Evolutionary conservation across 169 alveolate genomes (phyloP).

Genomic region (Cryptosporidium sp.): DNA sequence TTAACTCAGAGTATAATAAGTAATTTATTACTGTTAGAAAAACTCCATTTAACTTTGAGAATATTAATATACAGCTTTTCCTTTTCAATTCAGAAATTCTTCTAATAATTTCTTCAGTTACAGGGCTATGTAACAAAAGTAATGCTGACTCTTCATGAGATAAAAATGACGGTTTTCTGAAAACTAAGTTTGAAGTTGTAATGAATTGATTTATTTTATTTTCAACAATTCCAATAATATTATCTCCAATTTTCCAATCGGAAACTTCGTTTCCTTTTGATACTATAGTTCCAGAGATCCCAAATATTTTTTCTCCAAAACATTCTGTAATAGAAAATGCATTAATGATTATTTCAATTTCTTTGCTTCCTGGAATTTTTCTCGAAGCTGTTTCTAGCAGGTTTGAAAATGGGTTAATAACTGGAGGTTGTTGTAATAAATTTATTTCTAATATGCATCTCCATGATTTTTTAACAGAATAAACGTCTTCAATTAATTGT

Average conservation of each 20-base stretch:
- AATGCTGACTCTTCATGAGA: constrained; percentile 42
- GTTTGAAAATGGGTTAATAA: background rate
- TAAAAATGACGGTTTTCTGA: constrained; percentile 21
- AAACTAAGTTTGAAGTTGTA: background rate
- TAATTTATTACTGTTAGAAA: constrained; percentile 3
- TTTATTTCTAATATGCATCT: constrained; percentile 26
- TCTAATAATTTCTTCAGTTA: background rate
- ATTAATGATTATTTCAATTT: constrained; percentile 7
- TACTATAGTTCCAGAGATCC: constrained; percentile 44
- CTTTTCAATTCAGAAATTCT: background rate
- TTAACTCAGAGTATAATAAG: background rate
- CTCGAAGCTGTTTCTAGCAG: background rate
- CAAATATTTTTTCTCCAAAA: constrained; percentile 10
- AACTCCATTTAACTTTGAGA: constrained; percentile 5
- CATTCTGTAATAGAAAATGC: background rate
- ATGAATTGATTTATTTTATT: constrained; percentile 5
- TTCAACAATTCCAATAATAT: constrained; percentile 24
- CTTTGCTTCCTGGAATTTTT: background rate
- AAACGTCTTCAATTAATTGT: background rate
- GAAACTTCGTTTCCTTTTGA: background rate
- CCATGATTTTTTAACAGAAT: constrained; percentile 29
- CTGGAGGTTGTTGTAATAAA: background rate
- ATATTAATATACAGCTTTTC: background rate
- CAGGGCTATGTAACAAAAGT: background rate
- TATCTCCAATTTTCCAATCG: constrained; percentile 32